A percentile compares a stretch with the other conserved stretches of the same genome.
Evolutionary conservation across 371 early-diverging fungal genomes (phyloP).

Genomic region (Mucor racemosus): DNA sequence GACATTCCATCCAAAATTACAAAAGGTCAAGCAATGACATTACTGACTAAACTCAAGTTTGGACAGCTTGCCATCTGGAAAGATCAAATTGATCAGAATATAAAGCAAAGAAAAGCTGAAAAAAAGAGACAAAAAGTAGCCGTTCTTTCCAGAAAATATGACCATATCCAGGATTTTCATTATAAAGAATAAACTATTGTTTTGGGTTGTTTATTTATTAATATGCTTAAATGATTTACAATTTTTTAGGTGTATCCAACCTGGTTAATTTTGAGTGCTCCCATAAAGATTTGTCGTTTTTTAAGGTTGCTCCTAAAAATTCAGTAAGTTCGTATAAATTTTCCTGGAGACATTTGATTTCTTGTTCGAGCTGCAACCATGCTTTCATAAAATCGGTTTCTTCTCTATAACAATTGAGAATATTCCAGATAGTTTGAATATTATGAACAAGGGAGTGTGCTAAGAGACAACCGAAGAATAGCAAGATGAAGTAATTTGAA

Average conservation of each 20-base stretch:
- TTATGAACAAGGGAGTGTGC: too few species aligned
- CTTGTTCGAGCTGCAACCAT: not conserved
- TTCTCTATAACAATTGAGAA: not conserved
- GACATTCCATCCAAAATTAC: slow-evolving; percentile 33
- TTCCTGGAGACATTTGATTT: not conserved
- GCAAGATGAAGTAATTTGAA: too few species aligned
- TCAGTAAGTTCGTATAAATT: not conserved
- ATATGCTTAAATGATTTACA: not conserved
- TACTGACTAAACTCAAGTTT: slow-evolving; percentile 53
- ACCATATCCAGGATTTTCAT: not conserved
- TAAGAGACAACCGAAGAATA: too few species aligned
- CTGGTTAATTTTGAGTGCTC: not conserved
- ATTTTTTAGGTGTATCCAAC: not conserved
- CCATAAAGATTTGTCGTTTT: not conserved
- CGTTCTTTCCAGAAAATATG: slow-evolving; percentile 1
- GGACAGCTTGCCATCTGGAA: slow-evolving; percentile 49
- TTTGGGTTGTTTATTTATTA: not conserved
- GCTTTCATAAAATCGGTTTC: not conserved
- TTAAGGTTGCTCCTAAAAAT: not conserved
- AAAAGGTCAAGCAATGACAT: slow-evolving; percentile 65
- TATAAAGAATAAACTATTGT: not conserved
- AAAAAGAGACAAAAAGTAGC: slow-evolving; percentile 1
- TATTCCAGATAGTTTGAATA: too few species aligned
- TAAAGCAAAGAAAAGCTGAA: not conserved
- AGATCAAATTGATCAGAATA: not conserved